These are phyloP conservation scores for Boehmeria nivea DNA, from an alignment of 306 rosid species.

Conservation along the genomic window DNA sequence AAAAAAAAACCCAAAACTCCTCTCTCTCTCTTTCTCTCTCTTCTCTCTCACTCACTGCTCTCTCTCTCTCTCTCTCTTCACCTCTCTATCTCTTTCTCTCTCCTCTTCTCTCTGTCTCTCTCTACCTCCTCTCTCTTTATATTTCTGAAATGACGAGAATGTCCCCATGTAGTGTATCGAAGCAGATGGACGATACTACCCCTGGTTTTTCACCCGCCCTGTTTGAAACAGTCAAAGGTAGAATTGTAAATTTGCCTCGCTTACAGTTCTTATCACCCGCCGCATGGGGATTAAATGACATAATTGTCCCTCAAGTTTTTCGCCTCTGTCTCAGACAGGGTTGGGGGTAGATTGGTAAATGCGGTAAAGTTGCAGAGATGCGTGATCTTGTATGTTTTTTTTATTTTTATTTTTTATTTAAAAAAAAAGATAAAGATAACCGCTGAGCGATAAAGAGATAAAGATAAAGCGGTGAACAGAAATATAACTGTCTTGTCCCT, in stretches of 20 bases:
- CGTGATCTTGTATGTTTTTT: not conserved
- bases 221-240: slow-evolving; percentile 1
- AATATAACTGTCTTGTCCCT: slow-evolving; percentile 22
- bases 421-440: slow-evolving; percentile 12
- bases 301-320: not conserved
- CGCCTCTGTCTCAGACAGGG: no score
- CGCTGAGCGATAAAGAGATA: not conserved
- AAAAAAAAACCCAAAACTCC: slow-evolving; percentile 43
- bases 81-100: slow-evolving; percentile 21
- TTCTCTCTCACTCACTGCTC: slow-evolving; percentile 1
- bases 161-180: not conserved
- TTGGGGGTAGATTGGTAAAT: slow-evolving; percentile 31
- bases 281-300: no score
- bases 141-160: slow-evolving; percentile 37
- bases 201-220: not conserved
- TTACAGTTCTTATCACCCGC: not conserved
- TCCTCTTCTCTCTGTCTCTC: slow-evolving; percentile 26
- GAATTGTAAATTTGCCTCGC: slow-evolving; percentile 13
- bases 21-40: slow-evolving; percentile 20
- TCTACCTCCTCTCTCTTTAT: slow-evolving; percentile 35
- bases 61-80: slow-evolving; percentile 6
- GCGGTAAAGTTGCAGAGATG: slow-evolving; percentile 18
- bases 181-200: not conserved
- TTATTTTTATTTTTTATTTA: not conserved
- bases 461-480: slow-evolving; percentile 14